phyloP scores from a whole-genome alignment of 805 yeast genomes.

The Wickerhamiella brachini region DNA sequence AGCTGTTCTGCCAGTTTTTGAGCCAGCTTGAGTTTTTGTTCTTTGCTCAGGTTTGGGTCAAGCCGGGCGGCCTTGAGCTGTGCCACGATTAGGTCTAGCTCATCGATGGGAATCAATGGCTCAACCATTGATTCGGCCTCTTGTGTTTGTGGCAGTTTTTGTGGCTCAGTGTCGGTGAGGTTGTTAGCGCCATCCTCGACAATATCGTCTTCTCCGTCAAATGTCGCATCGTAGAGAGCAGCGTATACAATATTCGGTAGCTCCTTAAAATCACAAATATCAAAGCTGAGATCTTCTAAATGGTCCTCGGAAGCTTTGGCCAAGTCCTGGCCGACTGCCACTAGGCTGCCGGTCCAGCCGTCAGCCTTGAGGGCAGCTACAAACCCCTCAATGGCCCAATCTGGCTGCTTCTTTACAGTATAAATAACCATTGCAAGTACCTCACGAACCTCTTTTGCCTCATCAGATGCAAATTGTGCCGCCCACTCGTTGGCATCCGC shows the following conservation, averaged over 20 bases:
- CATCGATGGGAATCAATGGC: constrained; percentile 5
- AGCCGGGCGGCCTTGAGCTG: constrained; percentile 18
- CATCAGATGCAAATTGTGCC: constrained; percentile 20
- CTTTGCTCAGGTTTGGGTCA: constrained; percentile 16
- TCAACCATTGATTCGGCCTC: not conserved
- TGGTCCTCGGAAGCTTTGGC: constrained; percentile 3
- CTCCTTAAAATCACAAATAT: constrained; percentile 18
- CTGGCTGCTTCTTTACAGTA: constrained; percentile 7
- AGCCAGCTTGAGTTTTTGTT: constrained; percentile 23
- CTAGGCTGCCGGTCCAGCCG: constrained; percentile 17
- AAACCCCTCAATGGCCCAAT: constrained; percentile 11
- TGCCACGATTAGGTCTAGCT: constrained; percentile 20
- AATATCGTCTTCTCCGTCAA: not conserved
- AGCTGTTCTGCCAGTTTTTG: constrained; percentile 24
- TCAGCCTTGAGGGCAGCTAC: constrained; percentile 15
- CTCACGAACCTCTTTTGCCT: constrained; percentile 26
- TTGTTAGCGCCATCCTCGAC: too few species aligned
- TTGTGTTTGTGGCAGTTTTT: not conserved
- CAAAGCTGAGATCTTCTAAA: constrained; percentile 13
- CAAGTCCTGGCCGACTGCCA: constrained; percentile 16
- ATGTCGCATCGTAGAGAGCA: constrained; percentile 7
- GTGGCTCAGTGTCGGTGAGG: too few species aligned
- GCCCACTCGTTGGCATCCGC: constrained; percentile 21
- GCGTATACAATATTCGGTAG: constrained; percentile 13
- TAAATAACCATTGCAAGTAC: constrained; percentile 26